Evolutionary conservation across 768 basidiomycete genomes (phyloP), one percentile per base, ranked within the genome.

Genomic region (Nevesoporus exiguus): DNA sequence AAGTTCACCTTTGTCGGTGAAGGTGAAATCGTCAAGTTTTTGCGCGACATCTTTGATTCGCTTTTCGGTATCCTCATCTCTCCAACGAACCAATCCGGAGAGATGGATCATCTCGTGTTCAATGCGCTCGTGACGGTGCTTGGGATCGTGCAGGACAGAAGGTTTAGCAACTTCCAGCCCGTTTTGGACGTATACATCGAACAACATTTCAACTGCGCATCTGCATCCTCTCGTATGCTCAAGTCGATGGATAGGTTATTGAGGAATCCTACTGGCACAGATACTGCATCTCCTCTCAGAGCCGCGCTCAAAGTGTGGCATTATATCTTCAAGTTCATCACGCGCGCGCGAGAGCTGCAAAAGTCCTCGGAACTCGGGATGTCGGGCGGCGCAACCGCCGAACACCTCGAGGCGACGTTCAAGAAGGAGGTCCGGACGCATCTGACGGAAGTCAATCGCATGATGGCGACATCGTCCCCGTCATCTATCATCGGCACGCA

Each of bases 221-320:
- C 84, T 10, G 93, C 92, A 0, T 85, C 90, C 4, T 87, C 88
- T 21, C 90, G 86, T 64, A 86, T 98, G 63, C 82, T 98, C 37
- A 84, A 82, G 56, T 90, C 91, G 8, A 90, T 98, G 89, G 90
- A 90, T 64, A 79, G 83, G 24, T 80, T 97, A 14, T 76, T 98
- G 37, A 75, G 75, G 33, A 81, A 87, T 61, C 91, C 92, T 13
- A 83, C 85, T 0, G 80, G 83, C 21, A 73, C 76, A 9, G 89
- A 91, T 22, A 83, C 80, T 3, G 93, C 89, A 0, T 85, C 88
- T 17, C 80, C 83, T 6, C 79, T 98, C 51, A 85, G 95, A 31
- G 85, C 92, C 11, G 90, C 94, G 15, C 76, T 98, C 56, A 98
- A 98, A 69, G 96, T 98, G 29, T 96, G 93, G 93, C 89, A 93